A percentile compares a stretch with the other conserved stretches of the same genome.
phyloP scores from a whole-genome alignment of 2,329 filamentous ascomycete genomes.

The Arthrobotrys pseudoclavata region DNA sequence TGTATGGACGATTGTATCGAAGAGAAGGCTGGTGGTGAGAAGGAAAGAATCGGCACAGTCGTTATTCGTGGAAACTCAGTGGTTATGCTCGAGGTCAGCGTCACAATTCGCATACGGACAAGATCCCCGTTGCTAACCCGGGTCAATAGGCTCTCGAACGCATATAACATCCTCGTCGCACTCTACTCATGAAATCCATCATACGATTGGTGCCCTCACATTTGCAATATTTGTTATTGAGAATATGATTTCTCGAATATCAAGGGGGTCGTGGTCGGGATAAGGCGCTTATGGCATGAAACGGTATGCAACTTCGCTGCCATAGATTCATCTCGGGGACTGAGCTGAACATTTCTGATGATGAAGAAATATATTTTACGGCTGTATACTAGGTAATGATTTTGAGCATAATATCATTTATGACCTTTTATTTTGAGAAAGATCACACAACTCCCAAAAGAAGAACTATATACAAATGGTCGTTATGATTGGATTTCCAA shows the following conservation, averaged over 20 bases:
- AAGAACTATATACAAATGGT: conserved; percentile 29
- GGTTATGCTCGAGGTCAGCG: conserved; percentile 87
- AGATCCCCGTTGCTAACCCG: background rate
- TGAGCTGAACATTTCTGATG: conserved; percentile 44
- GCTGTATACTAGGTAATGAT: conserved; percentile 54
- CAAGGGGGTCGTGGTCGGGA: conserved; percentile 8
- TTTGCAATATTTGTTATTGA: background rate
- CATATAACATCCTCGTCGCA: conserved; percentile 40
- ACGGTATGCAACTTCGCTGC: conserved; percentile 59
- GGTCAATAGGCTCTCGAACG: conserved; percentile 54
- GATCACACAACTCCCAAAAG: conserved; percentile 5
- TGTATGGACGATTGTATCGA: conserved; percentile 97
- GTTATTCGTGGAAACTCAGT: conserved; percentile 98
- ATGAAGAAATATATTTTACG: conserved; percentile 33
- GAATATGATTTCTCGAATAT: conserved; percentile 10
- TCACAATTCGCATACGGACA: background rate
- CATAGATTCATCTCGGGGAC: conserved; percentile 40
- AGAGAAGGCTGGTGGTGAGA: conserved; percentile 91
- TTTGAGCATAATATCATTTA: conserved; percentile 50
- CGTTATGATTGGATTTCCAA: background rate
- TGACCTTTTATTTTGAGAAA: conserved; percentile 21
- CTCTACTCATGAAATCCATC: background rate
- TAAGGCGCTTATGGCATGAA: conserved; percentile 40
- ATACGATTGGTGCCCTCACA: conserved; percentile 2
- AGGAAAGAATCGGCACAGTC: conserved; percentile 90